Percentiles rank a stretch among this genome's conserved stretches.
Evolutionary conservation across 2,329 filamentous ascomycete species (phyloP).

Genomic region (Xylariaceae sp.): DNA sequence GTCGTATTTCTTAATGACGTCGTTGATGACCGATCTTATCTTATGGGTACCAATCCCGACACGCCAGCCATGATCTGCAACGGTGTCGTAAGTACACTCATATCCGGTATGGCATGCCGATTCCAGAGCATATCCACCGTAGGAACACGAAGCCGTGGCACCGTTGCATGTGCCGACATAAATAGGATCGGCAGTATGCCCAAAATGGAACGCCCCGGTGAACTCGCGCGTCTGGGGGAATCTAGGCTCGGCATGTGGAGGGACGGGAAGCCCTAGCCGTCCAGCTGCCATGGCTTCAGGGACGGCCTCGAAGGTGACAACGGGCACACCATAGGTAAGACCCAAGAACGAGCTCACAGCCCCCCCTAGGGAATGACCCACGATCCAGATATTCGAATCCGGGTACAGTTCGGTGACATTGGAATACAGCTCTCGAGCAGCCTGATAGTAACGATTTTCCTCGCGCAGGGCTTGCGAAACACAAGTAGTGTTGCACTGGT

Average conservation of each 20-base stretch:
- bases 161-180: constrained; percentile 93
- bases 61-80: constrained; percentile 86
- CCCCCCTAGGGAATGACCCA: constrained; percentile 89
- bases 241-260: constrained; percentile 70
- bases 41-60: constrained; percentile 88
- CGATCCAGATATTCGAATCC: constrained; percentile 77
- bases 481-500: constrained; percentile 89
- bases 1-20: constrained; percentile 82
- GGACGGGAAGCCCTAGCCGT: constrained; percentile 78
- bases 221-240: constrained; percentile 66
- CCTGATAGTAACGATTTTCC: constrained; percentile 89
- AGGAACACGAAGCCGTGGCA: constrained; percentile 81
- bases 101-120: constrained; percentile 85
- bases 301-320: constrained; percentile 89
- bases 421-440: constrained; percentile 82
- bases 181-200: constrained; percentile 91
- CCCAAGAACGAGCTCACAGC: constrained; percentile 84
- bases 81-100: constrained; percentile 89
- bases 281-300: constrained; percentile 84
- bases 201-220: constrained; percentile 85
- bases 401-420: constrained; percentile 91
- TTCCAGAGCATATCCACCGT: constrained; percentile 91
- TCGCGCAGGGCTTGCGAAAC: constrained; percentile 68
- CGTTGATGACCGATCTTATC: constrained; percentile 81
- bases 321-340: constrained; percentile 84